Conservation (phyloP, 2,329 filamentous ascomycete genomes). For the Zasmidium angulare region DNA sequence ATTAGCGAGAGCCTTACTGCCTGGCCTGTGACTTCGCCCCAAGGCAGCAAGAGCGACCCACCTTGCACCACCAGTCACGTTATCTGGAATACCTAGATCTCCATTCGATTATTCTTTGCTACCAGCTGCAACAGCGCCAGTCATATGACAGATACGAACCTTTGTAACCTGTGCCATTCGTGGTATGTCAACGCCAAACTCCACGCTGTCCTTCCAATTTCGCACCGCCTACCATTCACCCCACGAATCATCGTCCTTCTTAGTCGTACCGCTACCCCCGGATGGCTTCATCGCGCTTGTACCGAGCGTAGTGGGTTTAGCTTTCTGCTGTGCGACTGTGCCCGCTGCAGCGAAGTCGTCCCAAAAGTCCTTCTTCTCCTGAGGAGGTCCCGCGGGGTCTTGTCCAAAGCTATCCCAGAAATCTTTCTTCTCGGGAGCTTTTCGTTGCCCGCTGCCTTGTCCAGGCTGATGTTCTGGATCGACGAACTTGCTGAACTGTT, state of each 20-base stretch:
- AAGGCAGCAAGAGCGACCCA: background rate
- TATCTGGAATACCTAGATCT: too few relatives aligned
- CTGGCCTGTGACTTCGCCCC: background rate
- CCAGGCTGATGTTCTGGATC: conserved; percentile 49
- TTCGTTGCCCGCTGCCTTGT: conserved; percentile 2
- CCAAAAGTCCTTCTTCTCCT: conserved; percentile 57
- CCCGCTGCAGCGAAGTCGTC: conserved; percentile 45
- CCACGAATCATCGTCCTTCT: conserved; percentile 59
- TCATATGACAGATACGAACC: too few relatives aligned
- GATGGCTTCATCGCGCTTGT: conserved; percentile 64
- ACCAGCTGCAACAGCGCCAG: too few relatives aligned
- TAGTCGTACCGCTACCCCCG: conserved; percentile 29
- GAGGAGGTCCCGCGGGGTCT: conserved; percentile 51
- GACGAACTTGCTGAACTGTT: conserved; percentile 82
- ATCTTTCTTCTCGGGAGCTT: conserved; percentile 67
- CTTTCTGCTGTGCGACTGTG: conserved; percentile 31
- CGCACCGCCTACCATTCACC: conserved; percentile 48
- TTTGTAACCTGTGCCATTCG: background rate
- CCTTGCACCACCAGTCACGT: background rate
- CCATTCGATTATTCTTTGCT: too few relatives aligned
- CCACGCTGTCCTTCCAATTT: conserved; percentile 12
- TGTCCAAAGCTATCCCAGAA: conserved; percentile 93
- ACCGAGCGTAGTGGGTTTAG: conserved; percentile 54
- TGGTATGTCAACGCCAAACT: conserved; percentile 18
- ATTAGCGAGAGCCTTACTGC: background rate